These are phyloP conservation scores for Fusarium secorum DNA, from an alignment of 2,329 filamentous ascomycete species.

Conservation along the genomic window DNA sequence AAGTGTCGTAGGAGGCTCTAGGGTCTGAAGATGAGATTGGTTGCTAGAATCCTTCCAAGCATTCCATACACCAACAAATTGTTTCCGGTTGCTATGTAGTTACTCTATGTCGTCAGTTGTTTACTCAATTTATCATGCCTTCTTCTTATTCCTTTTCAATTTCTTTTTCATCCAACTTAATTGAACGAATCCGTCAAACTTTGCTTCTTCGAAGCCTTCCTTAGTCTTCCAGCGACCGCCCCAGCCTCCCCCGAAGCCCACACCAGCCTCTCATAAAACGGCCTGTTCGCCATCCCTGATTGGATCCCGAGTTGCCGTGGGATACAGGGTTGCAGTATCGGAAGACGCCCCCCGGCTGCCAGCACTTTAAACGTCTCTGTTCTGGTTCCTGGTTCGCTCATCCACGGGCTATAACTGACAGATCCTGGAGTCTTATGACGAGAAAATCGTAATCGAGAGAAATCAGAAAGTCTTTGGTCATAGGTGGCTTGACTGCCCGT, in stretches of 20 bases:
- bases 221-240: not conserved
- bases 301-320: constrained; percentile 23
- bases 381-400: constrained; percentile 24
- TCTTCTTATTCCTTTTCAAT: not conserved
- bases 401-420: constrained; percentile 8
- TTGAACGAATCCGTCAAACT: not conserved
- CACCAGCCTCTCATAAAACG: constrained; percentile 25
- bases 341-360: constrained; percentile 25
- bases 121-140: not conserved
- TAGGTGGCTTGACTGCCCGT: not conserved
- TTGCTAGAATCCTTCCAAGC: constrained; percentile 5
- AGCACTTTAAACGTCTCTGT: constrained; percentile 29
- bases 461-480: not conserved
- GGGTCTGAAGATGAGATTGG: constrained; percentile 10
- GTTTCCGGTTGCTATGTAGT: constrained; percentile 24
- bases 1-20: constrained; percentile 21
- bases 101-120: constrained; percentile 6
- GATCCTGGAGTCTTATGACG: constrained; percentile 17
- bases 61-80: constrained; percentile 22
- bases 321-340: constrained; percentile 26
- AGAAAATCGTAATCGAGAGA: not conserved
- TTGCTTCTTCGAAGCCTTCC: constrained; percentile 4
- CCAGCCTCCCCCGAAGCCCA: constrained; percentile 5
- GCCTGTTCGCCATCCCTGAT: not conserved
- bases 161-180: not conserved